Percentiles rank a stretch among this genome's conserved stretches.
Conservation (phyloP, 1,284 basidiomycete genomes). For the Gomphus bonarii region DNA sequence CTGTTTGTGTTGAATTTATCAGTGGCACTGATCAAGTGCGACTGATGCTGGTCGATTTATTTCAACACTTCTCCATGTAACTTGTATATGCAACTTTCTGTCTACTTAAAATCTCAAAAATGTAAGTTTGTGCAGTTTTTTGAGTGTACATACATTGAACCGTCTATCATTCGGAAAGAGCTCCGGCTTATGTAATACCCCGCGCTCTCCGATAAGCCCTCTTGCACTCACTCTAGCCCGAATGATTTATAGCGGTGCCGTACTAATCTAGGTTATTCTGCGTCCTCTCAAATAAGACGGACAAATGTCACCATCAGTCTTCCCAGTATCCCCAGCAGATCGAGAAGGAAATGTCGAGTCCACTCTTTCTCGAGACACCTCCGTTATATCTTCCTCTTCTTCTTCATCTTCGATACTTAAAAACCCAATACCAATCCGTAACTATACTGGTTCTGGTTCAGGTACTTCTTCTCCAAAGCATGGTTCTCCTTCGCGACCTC, state of each 20-base stretch:
- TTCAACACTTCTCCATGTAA: too few species aligned
- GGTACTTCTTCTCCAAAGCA: background rate
- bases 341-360: background rate
- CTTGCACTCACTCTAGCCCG: background rate
- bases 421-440: background rate
- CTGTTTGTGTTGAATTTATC: too few species aligned
- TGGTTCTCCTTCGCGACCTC: background rate
- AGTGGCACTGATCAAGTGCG: too few species aligned
- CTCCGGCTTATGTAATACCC: too few species aligned
- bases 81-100: too few species aligned
- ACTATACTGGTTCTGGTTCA: background rate
- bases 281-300: background rate
- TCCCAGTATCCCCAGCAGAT: background rate
- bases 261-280: background rate
- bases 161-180: too few species aligned
- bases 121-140: too few species aligned
- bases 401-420: background rate
- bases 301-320: background rate
- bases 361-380: background rate
- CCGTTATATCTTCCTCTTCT: constrained; percentile 2
- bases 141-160: too few species aligned
- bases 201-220: background rate
- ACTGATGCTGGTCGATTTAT: too few species aligned
- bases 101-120: too few species aligned
- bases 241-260: background rate